phyloP scores from a whole-genome alignment of 345 rosid species.

The Firmiana major region DNA sequence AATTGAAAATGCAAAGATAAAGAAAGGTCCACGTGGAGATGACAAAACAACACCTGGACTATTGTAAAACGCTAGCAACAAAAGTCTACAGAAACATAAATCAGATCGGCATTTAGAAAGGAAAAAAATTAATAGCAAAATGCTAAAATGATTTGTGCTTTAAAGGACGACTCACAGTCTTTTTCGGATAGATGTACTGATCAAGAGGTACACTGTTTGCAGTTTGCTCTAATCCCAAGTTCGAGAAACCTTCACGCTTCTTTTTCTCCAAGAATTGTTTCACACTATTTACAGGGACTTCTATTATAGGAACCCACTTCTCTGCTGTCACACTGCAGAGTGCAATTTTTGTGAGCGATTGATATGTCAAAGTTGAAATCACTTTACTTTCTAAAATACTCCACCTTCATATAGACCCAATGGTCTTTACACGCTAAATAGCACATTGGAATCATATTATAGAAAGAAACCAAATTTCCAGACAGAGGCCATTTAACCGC shows the following conservation, averaged over 20 bases:
- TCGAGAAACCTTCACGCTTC: constrained; percentile 83
- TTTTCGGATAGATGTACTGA: constrained; percentile 60
- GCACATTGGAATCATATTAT: not conserved
- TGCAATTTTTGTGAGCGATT: not conserved
- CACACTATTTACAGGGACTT: constrained; percentile 80
- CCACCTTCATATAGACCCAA: not conserved
- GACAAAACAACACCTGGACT: not conserved
- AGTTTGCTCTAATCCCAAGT: constrained; percentile 92
- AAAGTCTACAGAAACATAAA: not conserved
- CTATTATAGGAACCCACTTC: constrained; percentile 90
- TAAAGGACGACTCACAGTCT: constrained; percentile 48
- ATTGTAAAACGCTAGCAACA: not conserved
- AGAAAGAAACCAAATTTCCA: not conserved
- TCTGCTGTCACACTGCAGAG: constrained; percentile 86
- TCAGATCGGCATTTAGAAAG: not conserved
- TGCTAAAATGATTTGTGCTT: not conserved
- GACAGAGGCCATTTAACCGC: not conserved
- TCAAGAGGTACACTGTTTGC: constrained; percentile 83
- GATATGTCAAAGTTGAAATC: not conserved
- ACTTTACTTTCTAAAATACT: not conserved
- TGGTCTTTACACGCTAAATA: not conserved
- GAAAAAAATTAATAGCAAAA: not conserved
- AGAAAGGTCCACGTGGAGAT: not conserved
- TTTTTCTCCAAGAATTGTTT: constrained; percentile 74
- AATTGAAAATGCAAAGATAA: not conserved